These are phyloP conservation scores for Mycena citricolor DNA, from an alignment of 1,284 basidiomycete genomes.

Conservation along the genomic window DNA sequence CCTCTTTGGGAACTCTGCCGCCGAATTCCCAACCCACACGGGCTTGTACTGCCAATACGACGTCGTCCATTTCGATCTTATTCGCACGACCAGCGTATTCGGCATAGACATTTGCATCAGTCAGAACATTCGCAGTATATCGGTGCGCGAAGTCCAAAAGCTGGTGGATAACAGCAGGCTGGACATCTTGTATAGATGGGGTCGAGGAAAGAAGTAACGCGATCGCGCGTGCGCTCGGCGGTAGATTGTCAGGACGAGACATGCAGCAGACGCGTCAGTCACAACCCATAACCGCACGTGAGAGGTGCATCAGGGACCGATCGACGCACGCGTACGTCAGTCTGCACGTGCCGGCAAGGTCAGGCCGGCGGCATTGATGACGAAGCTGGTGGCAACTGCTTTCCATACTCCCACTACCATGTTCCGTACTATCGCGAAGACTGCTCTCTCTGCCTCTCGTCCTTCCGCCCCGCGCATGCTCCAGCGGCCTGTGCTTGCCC, in stretches of 20 bases:
- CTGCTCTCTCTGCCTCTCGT: slow-evolving; percentile 47
- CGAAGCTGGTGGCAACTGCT: slow-evolving; percentile 16
- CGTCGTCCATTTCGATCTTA: slow-evolving; percentile 88
- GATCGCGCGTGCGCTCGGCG: slow-evolving; percentile 89
- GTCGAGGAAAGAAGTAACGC: slow-evolving; percentile 91
- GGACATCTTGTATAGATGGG: slow-evolving; percentile 90
- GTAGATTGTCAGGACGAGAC: slow-evolving; percentile 73
- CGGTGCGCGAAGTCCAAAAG: slow-evolving; percentile 95
- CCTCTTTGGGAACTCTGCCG: slow-evolving; percentile 93
- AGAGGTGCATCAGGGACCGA: too few relatives aligned
- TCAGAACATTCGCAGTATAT: slow-evolving; percentile 91
- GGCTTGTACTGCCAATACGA: slow-evolving; percentile 89
- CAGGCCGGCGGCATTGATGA: too few relatives aligned
- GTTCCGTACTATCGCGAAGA: slow-evolving; percentile 60
- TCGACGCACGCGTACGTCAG: too few relatives aligned
- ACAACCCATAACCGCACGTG: slow-evolving; percentile 16
- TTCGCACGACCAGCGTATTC: slow-evolving; percentile 86
- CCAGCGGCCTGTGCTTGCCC: slow-evolving; percentile 49
- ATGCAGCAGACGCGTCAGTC: too few relatives aligned
- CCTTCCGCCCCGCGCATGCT: slow-evolving; percentile 42
- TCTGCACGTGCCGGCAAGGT: too few relatives aligned
- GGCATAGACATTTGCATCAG: slow-evolving; percentile 88
- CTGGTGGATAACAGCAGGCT: slow-evolving; percentile 92
- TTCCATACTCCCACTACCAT: slow-evolving; percentile 47
- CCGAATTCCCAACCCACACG: slow-evolving; percentile 95